Base-by-base conservation (phyloP, 2,329 filamentous ascomycete species). In the Penicillium sp. region DNA sequence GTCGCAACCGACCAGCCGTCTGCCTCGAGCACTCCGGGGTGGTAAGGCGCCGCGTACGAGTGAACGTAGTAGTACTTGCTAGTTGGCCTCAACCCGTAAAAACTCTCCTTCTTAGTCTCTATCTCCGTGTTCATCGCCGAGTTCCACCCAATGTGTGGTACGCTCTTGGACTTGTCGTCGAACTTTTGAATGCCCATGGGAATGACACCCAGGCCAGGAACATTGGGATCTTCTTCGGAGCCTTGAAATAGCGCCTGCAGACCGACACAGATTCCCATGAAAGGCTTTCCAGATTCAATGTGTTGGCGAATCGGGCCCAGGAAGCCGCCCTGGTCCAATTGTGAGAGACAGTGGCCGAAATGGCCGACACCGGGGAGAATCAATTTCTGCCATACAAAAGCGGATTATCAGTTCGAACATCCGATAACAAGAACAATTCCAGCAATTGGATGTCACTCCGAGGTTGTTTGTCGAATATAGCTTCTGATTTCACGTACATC, bases 61-160 rank as follows among this genome's bases (percentile, higher is more conserved):
- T 99, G 95, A 59, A 99, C 94, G 74, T 99, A 99, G 81, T 99
- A 99, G 82, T 99, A 99, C 78, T 98, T 99, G 73, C 91, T 96
- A 56, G 84, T 84, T 0, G 91, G 88, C 30, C 85, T 82, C 57
- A 99, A 80, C 59, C 90, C 93, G 76, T 94, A 97, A 60, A 98
- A 85, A 68, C 82, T 85, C 64, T 85, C 79, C 19, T 79, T 73
- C 63, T 68, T 73, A 10, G 74, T 75, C 60, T 73, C 78, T 62
- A 76, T 80, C 62, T 70, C 79, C 67, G 62, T 77, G 70, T 64
- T 78, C 70, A 88, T 89, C 48, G 96, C 95, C 68, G 89, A 93
- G 79, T 99, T 99, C 95, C 95, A 99, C 58, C 95, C 95, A 76
- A 99, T 99, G 79, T 99, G 96, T 42, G 95, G 95, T n/a, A 99